Conservation (phyloP, 169 alveolate genomes). For the Plasmodium relictum region DNA sequence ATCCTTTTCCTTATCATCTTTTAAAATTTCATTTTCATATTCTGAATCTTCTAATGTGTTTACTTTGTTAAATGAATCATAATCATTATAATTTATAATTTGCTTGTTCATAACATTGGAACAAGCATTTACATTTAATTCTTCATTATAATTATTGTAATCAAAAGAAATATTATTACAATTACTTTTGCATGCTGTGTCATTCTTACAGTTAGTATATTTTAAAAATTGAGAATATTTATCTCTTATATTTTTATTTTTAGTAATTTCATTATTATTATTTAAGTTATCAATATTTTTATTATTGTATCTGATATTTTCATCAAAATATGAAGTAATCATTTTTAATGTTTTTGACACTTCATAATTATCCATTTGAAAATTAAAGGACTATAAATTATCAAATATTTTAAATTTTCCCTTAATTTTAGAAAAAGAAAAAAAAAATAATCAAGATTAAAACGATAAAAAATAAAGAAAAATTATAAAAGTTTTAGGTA, state of each 20-base stretch:
- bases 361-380: conserved; percentile 65
- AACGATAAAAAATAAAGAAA: not conserved
- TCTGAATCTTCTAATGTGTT: conserved; percentile 19
- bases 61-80: not conserved
- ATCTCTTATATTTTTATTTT: conserved; percentile 20
- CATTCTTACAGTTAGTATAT: conserved; percentile 7
- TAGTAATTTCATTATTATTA: conserved; percentile 9
- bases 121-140: not conserved
- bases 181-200: not conserved
- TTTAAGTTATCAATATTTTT: not conserved
- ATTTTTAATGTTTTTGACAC: conserved; percentile 12
- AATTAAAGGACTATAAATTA: not conserved
- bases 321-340: conserved; percentile 28
- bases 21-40: not conserved
- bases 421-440: not conserved
- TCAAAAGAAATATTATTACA: not conserved
- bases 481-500: too few relatives aligned
- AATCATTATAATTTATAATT: not conserved
- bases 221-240: conserved; percentile 18
- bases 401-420: not conserved
- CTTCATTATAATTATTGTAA: conserved; percentile 1
- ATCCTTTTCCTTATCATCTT: conserved; percentile 1
- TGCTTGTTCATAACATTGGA: not conserved
- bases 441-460: not conserved
- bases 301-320: conserved; percentile 7